Evolutionary conservation across 108 stramenopile species (phyloP).

Genomic region (Conticribra guillardii): DNA sequence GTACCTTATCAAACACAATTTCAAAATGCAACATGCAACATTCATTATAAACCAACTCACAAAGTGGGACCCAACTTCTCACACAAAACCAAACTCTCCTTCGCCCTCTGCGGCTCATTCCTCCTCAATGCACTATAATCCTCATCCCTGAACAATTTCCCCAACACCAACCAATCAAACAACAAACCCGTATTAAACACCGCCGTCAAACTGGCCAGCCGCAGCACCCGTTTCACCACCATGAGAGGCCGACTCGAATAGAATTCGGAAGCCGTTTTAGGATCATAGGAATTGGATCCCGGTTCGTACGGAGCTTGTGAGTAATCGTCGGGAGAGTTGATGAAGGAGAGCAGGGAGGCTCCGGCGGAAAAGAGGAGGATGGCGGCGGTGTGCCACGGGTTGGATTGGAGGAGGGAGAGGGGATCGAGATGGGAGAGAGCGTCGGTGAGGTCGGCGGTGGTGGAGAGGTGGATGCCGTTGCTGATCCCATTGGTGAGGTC

Average conservation of each 20-base stretch:
- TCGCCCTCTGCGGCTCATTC: slow-evolving; percentile 76
- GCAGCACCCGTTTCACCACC: slow-evolving; percentile 63
- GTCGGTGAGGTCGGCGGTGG: neutral
- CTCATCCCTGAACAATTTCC: slow-evolving; percentile 65
- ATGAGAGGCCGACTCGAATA: slow-evolving; percentile 58
- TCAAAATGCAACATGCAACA: no score
- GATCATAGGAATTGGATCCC: slow-evolving; percentile 66
- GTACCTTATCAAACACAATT: no score
- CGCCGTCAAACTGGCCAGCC: slow-evolving; percentile 56
- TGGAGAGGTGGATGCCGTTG: neutral
- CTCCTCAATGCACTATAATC: slow-evolving; percentile 63
- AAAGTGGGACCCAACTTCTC: slow-evolving; percentile 87
- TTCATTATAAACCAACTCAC: no score
- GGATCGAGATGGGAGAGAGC: neutral
- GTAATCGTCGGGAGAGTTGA: slow-evolving; percentile 54
- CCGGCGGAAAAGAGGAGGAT: slow-evolving; percentile 32
- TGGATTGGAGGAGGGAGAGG: neutral
- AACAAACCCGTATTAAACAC: slow-evolving; percentile 72
- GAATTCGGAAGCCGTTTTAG: slow-evolving; percentile 53
- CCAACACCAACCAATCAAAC: slow-evolving; percentile 75
- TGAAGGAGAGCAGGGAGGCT: slow-evolving; percentile 10
- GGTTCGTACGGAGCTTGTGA: slow-evolving; percentile 62
- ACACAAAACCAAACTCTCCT: slow-evolving; percentile 62
- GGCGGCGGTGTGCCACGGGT: slow-evolving; percentile 52
- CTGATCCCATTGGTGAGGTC: neutral